Conservation (phyloP, 768 basidiomycete genomes). For the Termitomyces sp. region DNA sequence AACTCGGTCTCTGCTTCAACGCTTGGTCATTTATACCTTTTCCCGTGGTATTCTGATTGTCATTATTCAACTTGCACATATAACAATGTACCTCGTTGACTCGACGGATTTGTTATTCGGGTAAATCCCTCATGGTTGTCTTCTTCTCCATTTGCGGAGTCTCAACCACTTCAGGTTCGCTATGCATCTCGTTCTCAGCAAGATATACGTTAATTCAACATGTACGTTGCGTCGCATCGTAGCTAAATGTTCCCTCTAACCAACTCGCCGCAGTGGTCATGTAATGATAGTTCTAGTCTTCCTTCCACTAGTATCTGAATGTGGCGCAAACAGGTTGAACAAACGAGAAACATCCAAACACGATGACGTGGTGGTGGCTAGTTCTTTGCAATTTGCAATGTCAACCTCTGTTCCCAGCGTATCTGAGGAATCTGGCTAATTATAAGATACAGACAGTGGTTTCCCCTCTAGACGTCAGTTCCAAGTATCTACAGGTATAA, state of each 20-base stretch:
- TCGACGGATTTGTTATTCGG: constrained; percentile 3
- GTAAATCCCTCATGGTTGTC: not conserved
- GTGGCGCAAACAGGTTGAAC: not conserved
- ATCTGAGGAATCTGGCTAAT: not conserved
- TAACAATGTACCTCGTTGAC: constrained; percentile 6
- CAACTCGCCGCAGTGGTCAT: not conserved
- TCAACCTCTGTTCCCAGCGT: not conserved
- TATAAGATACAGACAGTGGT: not conserved
- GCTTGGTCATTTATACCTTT: constrained; percentile 3
- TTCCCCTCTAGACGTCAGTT: no score
- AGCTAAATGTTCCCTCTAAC: not conserved
- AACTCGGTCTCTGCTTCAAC: constrained; percentile 6
- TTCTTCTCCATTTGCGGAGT: not conserved
- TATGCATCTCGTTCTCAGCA: constrained; percentile 3
- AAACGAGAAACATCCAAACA: not conserved
- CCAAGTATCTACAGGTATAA: no score
- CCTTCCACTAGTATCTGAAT: not conserved
- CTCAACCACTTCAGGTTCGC: constrained; percentile 1
- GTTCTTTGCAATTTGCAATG: not conserved
- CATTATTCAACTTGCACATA: constrained; percentile 7
- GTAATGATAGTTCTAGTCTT: not conserved
- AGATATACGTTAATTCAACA: constrained; percentile 9
- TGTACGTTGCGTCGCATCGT: not conserved
- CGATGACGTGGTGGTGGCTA: not conserved
- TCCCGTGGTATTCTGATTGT: constrained; percentile 9